phyloP scores from a whole-genome alignment of 169 alveolate species.

The Toxoplasma gondii region DNA sequence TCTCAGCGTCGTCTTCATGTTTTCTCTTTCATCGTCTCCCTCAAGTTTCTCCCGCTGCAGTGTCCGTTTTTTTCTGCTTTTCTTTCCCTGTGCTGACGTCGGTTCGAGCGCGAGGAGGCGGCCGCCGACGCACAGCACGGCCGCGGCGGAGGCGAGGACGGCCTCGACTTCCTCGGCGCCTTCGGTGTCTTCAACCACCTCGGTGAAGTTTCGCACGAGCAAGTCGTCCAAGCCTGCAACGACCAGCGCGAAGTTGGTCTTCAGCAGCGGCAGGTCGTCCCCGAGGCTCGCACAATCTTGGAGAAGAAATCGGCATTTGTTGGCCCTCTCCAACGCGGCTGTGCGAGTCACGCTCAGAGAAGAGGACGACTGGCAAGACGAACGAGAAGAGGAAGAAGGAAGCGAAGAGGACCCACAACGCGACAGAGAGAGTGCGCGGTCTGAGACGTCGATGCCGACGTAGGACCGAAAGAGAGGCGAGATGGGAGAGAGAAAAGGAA shows the following conservation, averaged over 20 bases:
- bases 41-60: too few relatives aligned
- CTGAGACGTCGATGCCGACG: not conserved
- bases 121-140: constrained; percentile 4
- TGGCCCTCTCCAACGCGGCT: not conserved
- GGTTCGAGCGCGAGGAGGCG: not conserved
- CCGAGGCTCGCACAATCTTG: not conserved
- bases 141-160: not conserved
- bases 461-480: not conserved
- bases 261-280: not conserved
- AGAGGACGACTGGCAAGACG: not conserved
- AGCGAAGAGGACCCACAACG: not conserved
- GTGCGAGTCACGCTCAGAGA: not conserved
- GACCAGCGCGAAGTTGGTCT: not conserved
- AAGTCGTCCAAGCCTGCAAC: not conserved
- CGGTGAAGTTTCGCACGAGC: not conserved
- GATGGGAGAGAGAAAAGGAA: not conserved
- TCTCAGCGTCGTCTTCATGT: too few relatives aligned
- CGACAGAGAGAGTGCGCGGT: not conserved
- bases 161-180: not conserved
- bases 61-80: too few relatives aligned
- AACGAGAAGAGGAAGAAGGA: too few relatives aligned
- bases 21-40: too few relatives aligned
- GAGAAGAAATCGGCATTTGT: not conserved
- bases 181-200: not conserved
- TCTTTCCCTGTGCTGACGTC: not conserved